Conservation (phyloP, 495 filamentous ascomycete species). For the Podospora pseudoanserina region DNA sequence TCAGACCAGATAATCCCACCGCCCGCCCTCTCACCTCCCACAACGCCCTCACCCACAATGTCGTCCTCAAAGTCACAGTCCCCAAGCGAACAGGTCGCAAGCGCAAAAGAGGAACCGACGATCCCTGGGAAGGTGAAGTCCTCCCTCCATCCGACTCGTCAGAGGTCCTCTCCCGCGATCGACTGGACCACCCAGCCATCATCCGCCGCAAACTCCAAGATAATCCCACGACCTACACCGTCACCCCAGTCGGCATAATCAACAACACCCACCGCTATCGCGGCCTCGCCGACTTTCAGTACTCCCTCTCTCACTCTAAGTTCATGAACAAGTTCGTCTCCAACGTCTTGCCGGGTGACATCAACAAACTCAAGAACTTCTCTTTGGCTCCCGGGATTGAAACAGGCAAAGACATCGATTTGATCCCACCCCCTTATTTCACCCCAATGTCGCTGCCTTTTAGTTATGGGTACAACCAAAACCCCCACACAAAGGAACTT, state of each 20-base stretch:
- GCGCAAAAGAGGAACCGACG: slow-evolving; percentile 68
- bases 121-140: slow-evolving; percentile 52
- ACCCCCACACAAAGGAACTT: slow-evolving; percentile 46
- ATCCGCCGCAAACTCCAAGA: slow-evolving; percentile 67
- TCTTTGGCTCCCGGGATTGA: slow-evolving; percentile 64
- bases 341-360: slow-evolving; percentile 60
- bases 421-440: slow-evolving; percentile 77
- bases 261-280: slow-evolving; percentile 83
- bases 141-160: slow-evolving; percentile 5
- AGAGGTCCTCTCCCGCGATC: slow-evolving; percentile 36
- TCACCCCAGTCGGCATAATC: slow-evolving; percentile 70
- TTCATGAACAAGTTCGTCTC: slow-evolving; percentile 67
- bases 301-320: slow-evolving; percentile 54
- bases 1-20: slow-evolving; percentile 74
- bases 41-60: slow-evolving; percentile 66
- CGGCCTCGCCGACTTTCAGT: slow-evolving; percentile 69
- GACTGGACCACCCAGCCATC: slow-evolving; percentile 41
- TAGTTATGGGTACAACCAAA: slow-evolving; percentile 58
- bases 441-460: slow-evolving; percentile 64
- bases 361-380: slow-evolving; percentile 69
- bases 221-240: slow-evolving; percentile 62
- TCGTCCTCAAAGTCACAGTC: slow-evolving; percentile 81
- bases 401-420: slow-evolving; percentile 54
- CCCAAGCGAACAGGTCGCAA: slow-evolving; percentile 84
- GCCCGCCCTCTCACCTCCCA: slow-evolving; percentile 70